Conservation (phyloP, 1,284 basidiomycete species). For the Prillingera fragicola region DNA sequence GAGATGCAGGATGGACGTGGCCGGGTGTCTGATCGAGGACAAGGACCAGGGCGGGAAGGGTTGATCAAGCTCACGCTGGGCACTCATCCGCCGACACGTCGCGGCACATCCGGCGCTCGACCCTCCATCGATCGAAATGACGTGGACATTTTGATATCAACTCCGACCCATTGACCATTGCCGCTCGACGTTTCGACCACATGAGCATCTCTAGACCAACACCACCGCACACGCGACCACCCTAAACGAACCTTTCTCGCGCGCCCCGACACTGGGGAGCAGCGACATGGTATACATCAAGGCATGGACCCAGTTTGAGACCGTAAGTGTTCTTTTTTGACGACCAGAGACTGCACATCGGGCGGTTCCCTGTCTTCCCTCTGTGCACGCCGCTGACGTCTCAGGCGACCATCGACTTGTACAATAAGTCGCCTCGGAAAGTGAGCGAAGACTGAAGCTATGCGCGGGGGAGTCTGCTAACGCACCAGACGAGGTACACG, state of each 20-base stretch:
- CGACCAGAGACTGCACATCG: neutral
- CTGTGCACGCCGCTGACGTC: conserved; percentile 12
- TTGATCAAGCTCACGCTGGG: too few relatives aligned
- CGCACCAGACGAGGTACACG: conserved; percentile 71
- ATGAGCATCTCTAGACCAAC: neutral
- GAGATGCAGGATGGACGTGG: neutral
- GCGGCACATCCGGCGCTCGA: too few relatives aligned
- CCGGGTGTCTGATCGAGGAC: neutral
- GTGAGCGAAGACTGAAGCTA: too few relatives aligned
- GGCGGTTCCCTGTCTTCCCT: too few relatives aligned
- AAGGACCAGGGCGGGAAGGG: too few relatives aligned
- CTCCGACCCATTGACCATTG: neutral
- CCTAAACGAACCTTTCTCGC: too few relatives aligned
- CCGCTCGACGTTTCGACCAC: neutral
- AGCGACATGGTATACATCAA: conserved; percentile 46
- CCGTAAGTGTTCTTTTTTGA: conserved; percentile 28
- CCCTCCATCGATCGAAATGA: too few relatives aligned
- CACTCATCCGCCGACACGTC: neutral
- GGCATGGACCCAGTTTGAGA: conserved; percentile 48
- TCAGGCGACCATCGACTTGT: conserved; percentile 72
- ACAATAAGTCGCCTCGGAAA: conserved; percentile 66
- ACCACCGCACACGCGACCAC: neutral
- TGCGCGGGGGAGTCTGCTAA: too few relatives aligned
- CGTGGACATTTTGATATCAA: neutral
- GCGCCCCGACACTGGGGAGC: too few relatives aligned